A percentile compares a stretch with the other conserved stretches of the same genome.
These are phyloP conservation scores for Psilocybe mexicana DNA, from an alignment of 1,284 basidiomycete genomes.

Conservation along the genomic window DNA sequence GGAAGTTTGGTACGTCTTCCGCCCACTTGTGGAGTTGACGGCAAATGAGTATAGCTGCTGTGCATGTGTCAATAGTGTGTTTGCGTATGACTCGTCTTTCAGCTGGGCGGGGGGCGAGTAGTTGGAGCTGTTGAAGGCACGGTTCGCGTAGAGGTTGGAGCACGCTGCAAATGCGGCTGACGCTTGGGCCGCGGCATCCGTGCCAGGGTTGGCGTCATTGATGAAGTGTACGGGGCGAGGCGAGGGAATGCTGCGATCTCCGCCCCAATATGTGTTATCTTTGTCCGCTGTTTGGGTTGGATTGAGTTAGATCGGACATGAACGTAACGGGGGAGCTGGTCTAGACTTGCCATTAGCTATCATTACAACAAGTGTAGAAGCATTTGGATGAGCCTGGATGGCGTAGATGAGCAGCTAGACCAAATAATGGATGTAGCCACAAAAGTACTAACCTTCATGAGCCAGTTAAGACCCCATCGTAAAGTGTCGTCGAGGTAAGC, in stretches of 20 bases:
- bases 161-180: slow-evolving; percentile 88
- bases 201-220: slow-evolving; percentile 80
- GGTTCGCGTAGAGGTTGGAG: slow-evolving; percentile 74
- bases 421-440: background rate
- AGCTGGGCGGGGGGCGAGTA: slow-evolving; percentile 64
- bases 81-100: slow-evolving; percentile 74
- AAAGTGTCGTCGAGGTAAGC: slow-evolving; percentile 86
- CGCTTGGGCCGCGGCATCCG: slow-evolving; percentile 83
- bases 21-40: slow-evolving; percentile 58
- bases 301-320: background rate
- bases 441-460: slow-evolving; percentile 67
- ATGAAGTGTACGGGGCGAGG: slow-evolving; percentile 79
- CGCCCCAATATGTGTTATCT: slow-evolving; percentile 88
- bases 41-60: slow-evolving; percentile 74
- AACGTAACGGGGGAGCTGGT: background rate
- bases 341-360: slow-evolving; percentile 59
- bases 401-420: background rate
- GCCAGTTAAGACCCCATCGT: slow-evolving; percentile 90
- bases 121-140: slow-evolving; percentile 47
- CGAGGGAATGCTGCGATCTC: slow-evolving; percentile 76
- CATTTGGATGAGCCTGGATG: slow-evolving; percentile 77
- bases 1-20: slow-evolving; percentile 61
- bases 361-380: slow-evolving; percentile 77
- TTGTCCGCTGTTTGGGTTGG: slow-evolving; percentile 39
- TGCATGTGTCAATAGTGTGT: slow-evolving; percentile 72